phyloP scores from a whole-genome alignment of 805 yeast species.

The Kazachstania kunashirensis region DNA sequence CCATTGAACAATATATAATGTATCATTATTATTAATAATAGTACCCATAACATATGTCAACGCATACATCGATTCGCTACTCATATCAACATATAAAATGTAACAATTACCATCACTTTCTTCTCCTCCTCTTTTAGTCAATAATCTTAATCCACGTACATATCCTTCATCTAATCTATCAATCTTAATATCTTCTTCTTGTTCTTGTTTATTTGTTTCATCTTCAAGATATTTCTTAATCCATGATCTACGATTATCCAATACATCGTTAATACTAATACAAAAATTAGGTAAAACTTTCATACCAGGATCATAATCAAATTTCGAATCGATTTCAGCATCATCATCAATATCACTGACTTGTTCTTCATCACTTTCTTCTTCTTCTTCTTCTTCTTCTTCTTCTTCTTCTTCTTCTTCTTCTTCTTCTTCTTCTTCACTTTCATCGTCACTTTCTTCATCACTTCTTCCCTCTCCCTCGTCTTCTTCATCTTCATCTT shows the following conservation, averaged over 20 bases:
- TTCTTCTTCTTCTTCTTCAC: constrained; percentile 20
- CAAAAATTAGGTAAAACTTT: constrained; percentile 28
- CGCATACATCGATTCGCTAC: constrained; percentile 76
- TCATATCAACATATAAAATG: constrained; percentile 68
- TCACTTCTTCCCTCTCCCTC: constrained; percentile 13
- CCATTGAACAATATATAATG: constrained; percentile 53
- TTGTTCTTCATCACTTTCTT: constrained; percentile 33
- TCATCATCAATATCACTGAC: constrained; percentile 32
- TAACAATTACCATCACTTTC: constrained; percentile 28
- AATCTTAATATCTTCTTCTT: constrained; percentile 21
- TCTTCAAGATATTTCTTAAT: constrained; percentile 17
- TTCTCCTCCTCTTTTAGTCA: constrained; percentile 14
- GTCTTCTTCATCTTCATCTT: constrained; percentile 8
- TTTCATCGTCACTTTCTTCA: constrained; percentile 1
- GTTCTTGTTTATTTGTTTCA: constrained; percentile 28
- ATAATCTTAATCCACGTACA: constrained; percentile 16
- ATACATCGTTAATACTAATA: constrained; percentile 19
- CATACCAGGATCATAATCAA: constrained; percentile 27
- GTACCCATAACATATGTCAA: constrained; percentile 85
- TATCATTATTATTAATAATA: constrained; percentile 71
- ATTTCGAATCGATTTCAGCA: constrained; percentile 23
- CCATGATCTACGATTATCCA: constrained; percentile 28
- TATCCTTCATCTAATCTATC: constrained; percentile 22
- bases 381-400: constrained; percentile 14
- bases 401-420: constrained; percentile 30